phyloP scores from a whole-genome alignment of 768 basidiomycete species.

The Russula emetica region DNA sequence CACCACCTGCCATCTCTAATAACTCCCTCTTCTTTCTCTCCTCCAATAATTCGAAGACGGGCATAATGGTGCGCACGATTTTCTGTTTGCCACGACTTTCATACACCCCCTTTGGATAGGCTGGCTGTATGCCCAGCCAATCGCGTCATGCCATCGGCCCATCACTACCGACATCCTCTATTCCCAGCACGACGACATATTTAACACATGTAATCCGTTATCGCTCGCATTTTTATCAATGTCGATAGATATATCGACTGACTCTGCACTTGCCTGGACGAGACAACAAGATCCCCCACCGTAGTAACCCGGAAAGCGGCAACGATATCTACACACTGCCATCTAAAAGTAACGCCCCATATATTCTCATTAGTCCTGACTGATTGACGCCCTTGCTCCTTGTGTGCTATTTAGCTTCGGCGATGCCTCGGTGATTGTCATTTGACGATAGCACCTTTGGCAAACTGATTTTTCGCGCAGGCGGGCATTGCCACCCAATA shows the following conservation, averaged over 20 bases:
- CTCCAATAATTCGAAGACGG: too few relatives aligned
- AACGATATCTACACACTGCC: slow-evolving; percentile 70
- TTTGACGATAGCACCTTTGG: background rate
- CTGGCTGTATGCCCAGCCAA: background rate
- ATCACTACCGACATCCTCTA: background rate
- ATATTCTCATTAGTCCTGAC: background rate
- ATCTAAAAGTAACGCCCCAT: slow-evolving; percentile 66
- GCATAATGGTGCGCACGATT: background rate
- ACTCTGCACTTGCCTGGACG: background rate
- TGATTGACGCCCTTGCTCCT: background rate
- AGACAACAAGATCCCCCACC: background rate
- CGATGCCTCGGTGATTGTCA: slow-evolving; percentile 8
- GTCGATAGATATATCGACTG: background rate
- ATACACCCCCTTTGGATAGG: background rate
- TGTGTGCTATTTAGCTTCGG: slow-evolving; percentile 1
- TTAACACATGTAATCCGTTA: too few relatives aligned
- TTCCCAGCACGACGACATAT: too few relatives aligned
- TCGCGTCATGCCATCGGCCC: background rate
- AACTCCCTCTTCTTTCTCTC: background rate
- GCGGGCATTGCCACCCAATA: slow-evolving; percentile 76
- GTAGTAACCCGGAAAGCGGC: slow-evolving; percentile 36
- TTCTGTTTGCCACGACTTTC: background rate
- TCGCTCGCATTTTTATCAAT: background rate
- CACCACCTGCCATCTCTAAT: too few relatives aligned
- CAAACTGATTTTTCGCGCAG: slow-evolving; percentile 28